Percentiles rank a stretch among this genome's conserved stretches.
Conservation (phyloP, 2,329 filamentous ascomycete species). For the Diaporthe velutina region DNA sequence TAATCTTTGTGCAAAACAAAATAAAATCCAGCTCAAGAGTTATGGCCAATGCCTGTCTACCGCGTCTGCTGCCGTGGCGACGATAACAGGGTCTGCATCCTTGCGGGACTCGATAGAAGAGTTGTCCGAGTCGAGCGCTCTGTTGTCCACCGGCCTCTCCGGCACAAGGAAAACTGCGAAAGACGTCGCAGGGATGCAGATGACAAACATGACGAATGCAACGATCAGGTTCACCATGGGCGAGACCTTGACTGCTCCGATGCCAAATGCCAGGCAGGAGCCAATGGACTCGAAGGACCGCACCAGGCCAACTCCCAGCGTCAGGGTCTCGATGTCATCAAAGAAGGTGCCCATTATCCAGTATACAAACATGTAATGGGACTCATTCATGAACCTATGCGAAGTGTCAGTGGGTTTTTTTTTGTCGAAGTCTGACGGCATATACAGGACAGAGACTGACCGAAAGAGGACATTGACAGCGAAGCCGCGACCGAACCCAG, state of each 20-base stretch:
- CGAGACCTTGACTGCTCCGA: slow-evolving; percentile 59
- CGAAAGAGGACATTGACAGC: slow-evolving; percentile 61
- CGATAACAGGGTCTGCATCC: slow-evolving; percentile 34
- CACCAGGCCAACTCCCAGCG: slow-evolving; percentile 61
- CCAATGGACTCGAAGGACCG: slow-evolving; percentile 63
- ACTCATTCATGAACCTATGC: slow-evolving; percentile 62
- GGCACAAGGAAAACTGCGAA: slow-evolving; percentile 53
- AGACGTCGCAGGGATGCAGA: slow-evolving; percentile 54
- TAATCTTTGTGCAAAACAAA: background rate
- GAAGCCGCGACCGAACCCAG: slow-evolving; percentile 60
- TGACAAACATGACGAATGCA: slow-evolving; percentile 60
- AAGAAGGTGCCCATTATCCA: slow-evolving; percentile 65
- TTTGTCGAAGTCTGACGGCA: too few species aligned
- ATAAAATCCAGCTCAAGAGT: background rate
- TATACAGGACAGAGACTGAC: slow-evolving; percentile 43
- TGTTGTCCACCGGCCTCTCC: slow-evolving; percentile 47
- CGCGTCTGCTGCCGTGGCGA: slow-evolving; percentile 36
- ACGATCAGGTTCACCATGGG: slow-evolving; percentile 63
- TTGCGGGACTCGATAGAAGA: slow-evolving; percentile 14
- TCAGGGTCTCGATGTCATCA: slow-evolving; percentile 64
- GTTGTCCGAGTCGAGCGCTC: slow-evolving; percentile 36
- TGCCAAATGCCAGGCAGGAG: slow-evolving; percentile 59
- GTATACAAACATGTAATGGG: slow-evolving; percentile 65
- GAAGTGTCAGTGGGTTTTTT: background rate
- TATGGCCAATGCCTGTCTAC: slow-evolving; percentile 32